These are phyloP conservation scores for Cylindricascospora bacillispora DNA, from an alignment of 1,139 yeast species.

Conservation along the genomic window DNA sequence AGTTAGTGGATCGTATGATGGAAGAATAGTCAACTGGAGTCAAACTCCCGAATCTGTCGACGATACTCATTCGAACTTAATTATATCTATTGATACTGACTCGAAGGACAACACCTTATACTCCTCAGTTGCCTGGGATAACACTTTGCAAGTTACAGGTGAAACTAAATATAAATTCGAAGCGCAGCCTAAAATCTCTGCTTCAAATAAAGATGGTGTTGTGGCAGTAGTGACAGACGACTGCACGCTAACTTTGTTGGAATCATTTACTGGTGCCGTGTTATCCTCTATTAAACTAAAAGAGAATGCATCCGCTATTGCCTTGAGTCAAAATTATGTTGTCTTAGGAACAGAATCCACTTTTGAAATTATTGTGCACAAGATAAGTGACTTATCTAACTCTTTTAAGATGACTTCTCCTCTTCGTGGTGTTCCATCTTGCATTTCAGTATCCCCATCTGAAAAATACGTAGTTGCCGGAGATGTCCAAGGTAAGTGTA, in stretches of 20 bases:
- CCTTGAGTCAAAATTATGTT: slow-evolving; percentile 31
- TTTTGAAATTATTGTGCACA: slow-evolving; percentile 26
- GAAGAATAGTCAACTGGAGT: slow-evolving; percentile 53
- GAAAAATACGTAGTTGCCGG: slow-evolving; percentile 69
- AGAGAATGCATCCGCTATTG: slow-evolving; percentile 34
- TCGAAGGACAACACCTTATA: slow-evolving; percentile 19
- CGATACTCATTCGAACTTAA: slow-evolving; percentile 43
- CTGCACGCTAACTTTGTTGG: slow-evolving; percentile 17
- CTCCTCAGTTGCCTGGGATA: slow-evolving; percentile 80
- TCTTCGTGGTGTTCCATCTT: slow-evolving; percentile 51
- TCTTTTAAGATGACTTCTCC: slow-evolving; percentile 21
- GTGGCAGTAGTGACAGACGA: slow-evolving; percentile 29
- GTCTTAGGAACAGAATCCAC: slow-evolving; percentile 38
- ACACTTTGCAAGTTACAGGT: slow-evolving; percentile 39
- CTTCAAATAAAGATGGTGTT: slow-evolving; percentile 23
- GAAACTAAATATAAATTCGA: slow-evolving; percentile 28
- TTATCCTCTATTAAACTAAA: slow-evolving; percentile 19
- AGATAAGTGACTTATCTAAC: slow-evolving; percentile 28
- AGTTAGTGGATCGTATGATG: slow-evolving; percentile 75
- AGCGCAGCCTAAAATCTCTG: slow-evolving; percentile 54
- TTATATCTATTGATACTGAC: slow-evolving; percentile 32
- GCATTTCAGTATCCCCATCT: slow-evolving; percentile 58
- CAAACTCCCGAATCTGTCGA: slow-evolving; percentile 29
- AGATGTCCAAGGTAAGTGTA: slow-evolving; percentile 73
- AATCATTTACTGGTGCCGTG: slow-evolving; percentile 18